phyloP scores from a whole-genome alignment of 768 basidiomycete species.

The Rhodotorula babjevae region DNA sequence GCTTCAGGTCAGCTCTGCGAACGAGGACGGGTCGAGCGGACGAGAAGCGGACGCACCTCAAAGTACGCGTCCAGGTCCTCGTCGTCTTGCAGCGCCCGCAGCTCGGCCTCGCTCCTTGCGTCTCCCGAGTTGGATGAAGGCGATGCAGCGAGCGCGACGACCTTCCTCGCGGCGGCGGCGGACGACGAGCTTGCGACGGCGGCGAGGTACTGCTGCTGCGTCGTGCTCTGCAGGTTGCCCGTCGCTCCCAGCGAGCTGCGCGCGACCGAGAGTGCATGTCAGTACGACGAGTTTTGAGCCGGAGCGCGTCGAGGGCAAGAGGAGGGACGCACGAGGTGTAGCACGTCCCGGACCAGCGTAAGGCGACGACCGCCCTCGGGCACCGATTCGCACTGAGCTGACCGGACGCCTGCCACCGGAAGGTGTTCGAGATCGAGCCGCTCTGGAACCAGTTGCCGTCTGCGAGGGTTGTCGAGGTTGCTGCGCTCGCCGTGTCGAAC shows the following conservation, averaged over 20 bases:
- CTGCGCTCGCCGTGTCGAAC: not conserved
- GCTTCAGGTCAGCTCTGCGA: not conserved
- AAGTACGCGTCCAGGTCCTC: conserved; percentile 29
- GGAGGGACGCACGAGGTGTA: conserved; percentile 12
- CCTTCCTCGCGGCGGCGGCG: not conserved
- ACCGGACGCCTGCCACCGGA: conserved; percentile 20
- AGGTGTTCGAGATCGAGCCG: not conserved
- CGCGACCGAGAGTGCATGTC: not conserved
- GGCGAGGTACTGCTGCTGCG: conserved; percentile 5
- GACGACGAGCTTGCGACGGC: not conserved
- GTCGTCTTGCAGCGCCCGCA: conserved; percentile 6
- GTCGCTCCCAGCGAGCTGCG: not conserved
- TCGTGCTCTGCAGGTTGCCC: conserved; percentile 24
- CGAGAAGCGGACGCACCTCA: not conserved
- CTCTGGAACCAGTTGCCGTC: conserved; percentile 14
- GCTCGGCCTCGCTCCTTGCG: not conserved
- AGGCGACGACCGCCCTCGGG: not conserved
- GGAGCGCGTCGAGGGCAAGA: not conserved
- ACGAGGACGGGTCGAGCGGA: not conserved
- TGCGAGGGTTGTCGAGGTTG: not conserved
- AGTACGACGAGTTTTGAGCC: not conserved
- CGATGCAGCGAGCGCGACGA: not conserved
- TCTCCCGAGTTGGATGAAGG: too few relatives aligned
- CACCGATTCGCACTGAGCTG: not conserved
- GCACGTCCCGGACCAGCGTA: not conserved